These are phyloP conservation scores for Trichoderma lentiforme DNA, from an alignment of 2,329 filamentous ascomycete species.

Conservation along the genomic window DNA sequence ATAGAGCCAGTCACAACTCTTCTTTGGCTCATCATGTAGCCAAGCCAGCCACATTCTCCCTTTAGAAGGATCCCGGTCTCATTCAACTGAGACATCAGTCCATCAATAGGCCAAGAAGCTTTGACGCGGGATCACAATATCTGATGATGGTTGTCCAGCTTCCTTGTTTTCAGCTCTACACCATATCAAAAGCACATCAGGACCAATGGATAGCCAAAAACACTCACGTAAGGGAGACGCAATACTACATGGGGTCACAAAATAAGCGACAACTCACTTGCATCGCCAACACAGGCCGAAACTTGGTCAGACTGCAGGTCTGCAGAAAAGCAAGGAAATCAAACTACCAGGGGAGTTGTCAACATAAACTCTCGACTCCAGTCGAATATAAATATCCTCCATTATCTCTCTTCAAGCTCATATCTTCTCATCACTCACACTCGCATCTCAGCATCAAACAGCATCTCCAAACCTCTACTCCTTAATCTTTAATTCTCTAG, in stretches of 20 bases:
- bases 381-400: slow-evolving; percentile 8
- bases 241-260: background rate
- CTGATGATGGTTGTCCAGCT: background rate
- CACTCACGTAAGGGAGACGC: background rate
- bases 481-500: background rate
- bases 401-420: background rate
- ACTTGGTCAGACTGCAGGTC: background rate
- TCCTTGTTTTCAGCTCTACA: background rate
- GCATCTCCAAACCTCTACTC: background rate
- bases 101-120: background rate
- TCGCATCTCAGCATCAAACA: background rate
- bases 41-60: background rate
- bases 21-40: background rate
- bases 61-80: background rate
- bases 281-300: background rate
- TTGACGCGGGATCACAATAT: background rate
- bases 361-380: background rate
- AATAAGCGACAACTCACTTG: background rate
- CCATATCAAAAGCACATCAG: background rate
- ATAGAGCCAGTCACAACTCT: background rate
- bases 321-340: background rate
- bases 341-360: background rate
- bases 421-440: background rate
- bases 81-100: background rate
- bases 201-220: background rate